phyloP scores from a whole-genome alignment of 352 stramenopile species.

The Globisporangium echinulatum region DNA sequence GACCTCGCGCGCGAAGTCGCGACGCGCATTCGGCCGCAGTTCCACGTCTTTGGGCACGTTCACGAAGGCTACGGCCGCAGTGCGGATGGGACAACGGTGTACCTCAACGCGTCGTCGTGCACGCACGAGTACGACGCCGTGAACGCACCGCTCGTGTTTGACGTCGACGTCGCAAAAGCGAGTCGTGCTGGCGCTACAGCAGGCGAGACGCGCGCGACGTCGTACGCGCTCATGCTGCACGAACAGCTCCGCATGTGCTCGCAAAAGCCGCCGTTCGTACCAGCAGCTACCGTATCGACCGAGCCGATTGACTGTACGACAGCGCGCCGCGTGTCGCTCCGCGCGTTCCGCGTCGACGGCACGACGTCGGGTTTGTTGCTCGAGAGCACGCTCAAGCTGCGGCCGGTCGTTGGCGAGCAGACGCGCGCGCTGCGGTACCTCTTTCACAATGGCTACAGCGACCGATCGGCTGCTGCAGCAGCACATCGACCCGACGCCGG shows the following conservation, averaged over 20 bases:
- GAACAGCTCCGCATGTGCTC: constrained; percentile 57
- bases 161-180: constrained; percentile 17
- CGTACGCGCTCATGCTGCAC: constrained; percentile 51
- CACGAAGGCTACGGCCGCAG: constrained; percentile 81
- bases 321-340: constrained; percentile 17
- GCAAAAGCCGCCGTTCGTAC: constrained; percentile 48
- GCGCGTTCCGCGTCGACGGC: constrained; percentile 60
- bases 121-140: constrained; percentile 72
- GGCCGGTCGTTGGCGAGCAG: constrained; percentile 47
- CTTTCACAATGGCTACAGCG: constrained; percentile 40
- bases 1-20: constrained; percentile 72
- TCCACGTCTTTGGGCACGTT: constrained; percentile 90
- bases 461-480: neutral
- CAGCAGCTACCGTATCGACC: constrained; percentile 12
- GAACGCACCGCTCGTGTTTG: constrained; percentile 60
- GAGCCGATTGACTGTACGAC: constrained; percentile 6
- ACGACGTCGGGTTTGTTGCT: constrained; percentile 57
- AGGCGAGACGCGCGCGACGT: constrained; percentile 5
- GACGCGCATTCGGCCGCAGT: constrained; percentile 47
- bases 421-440: constrained; percentile 58
- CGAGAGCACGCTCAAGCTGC: constrained; percentile 66
- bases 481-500: no score
- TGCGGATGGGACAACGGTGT: constrained; percentile 69
- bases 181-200: constrained; percentile 5
- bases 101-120: constrained; percentile 81